Evolutionary conservation across 495 filamentous ascomycete genomes (phyloP).

Genomic region (Aspergillus conjunctus): DNA sequence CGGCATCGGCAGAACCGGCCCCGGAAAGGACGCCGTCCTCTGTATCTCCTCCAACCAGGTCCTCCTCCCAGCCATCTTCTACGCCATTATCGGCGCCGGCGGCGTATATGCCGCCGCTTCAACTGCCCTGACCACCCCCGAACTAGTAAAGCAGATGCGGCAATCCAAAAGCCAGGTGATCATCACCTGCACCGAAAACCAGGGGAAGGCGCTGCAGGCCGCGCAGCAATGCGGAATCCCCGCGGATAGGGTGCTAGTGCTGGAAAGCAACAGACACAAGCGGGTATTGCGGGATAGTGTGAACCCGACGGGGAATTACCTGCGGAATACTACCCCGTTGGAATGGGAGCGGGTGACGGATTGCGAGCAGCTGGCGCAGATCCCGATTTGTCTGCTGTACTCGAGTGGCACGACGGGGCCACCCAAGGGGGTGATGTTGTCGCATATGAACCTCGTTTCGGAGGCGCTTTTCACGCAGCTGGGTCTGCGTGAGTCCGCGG

Average conservation of each 20-base stretch:
- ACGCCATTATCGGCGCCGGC: conserved; percentile 21
- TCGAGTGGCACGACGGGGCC: conserved; percentile 70
- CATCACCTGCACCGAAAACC: conserved; percentile 18
- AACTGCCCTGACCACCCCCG: conserved; percentile 14
- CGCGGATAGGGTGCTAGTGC: conserved; percentile 14
- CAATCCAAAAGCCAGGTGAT: conserved; percentile 18
- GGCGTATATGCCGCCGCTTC: conserved; percentile 24
- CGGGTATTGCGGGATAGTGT: conserved; percentile 11
- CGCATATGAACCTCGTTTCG: conserved; percentile 70
- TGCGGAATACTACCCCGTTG: conserved; percentile 2
- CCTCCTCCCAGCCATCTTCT: conserved; percentile 19
- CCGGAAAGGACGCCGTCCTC: conserved; percentile 21
- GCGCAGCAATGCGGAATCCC: conserved; percentile 14
- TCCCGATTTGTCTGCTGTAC: conserved; percentile 20
- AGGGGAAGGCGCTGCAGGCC: conserved; percentile 14
- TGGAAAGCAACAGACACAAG: conserved; percentile 21
- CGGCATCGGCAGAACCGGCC: conserved; percentile 12
- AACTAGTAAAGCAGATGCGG: conserved; percentile 14
- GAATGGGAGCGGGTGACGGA: conserved; percentile 20
- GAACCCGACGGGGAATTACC: conserved; percentile 12
- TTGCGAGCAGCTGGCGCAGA: conserved; percentile 11
- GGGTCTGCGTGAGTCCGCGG: conserved; percentile 56
- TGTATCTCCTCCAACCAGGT: conserved; percentile 23
- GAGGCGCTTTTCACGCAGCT: conserved; percentile 56
- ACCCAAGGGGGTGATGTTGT: conserved; percentile 81